Conservation (phyloP, 1,284 basidiomycete species). For the Irpex sp. region DNA sequence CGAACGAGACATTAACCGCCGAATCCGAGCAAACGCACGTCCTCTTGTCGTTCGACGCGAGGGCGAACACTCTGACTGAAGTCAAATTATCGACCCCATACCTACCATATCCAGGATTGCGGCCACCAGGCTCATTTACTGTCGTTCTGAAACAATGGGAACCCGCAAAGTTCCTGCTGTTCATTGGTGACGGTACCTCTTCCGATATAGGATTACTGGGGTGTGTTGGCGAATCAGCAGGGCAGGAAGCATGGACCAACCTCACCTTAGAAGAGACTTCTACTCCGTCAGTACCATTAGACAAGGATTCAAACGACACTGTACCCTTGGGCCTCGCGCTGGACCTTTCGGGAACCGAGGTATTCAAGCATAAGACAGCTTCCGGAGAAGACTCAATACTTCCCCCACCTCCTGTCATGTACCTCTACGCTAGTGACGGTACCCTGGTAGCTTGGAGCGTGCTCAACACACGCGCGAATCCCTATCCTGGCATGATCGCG, state of each 20-base stretch:
- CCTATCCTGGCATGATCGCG: conserved; percentile 55
- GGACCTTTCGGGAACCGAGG: conserved; percentile 59
- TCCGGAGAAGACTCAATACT: conserved; percentile 45
- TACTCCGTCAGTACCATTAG: conserved; percentile 64
- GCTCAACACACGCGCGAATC: conserved; percentile 48
- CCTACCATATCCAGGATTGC: conserved; percentile 49
- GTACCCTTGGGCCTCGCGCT: conserved; percentile 64
- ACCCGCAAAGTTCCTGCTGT: conserved; percentile 53
- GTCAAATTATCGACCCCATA: conserved; percentile 50
- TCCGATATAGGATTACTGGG: conserved; percentile 75
- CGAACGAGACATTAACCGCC: conserved; percentile 34
- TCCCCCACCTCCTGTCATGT: conserved; percentile 67
- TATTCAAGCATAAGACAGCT: conserved; percentile 35
- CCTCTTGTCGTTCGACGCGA: conserved; percentile 58
- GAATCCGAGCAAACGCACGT: conserved; percentile 57
- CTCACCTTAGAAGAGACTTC: conserved; percentile 75
- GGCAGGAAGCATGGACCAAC: conserved; percentile 58
- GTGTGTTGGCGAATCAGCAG: conserved; percentile 36
- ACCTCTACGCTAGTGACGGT: conserved; percentile 79
- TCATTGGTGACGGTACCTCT: conserved; percentile 72
- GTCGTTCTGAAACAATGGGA: conserved; percentile 65
- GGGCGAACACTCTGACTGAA: conserved; percentile 46
- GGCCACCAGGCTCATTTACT: conserved; percentile 53
- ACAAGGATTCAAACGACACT: conserved; percentile 70
- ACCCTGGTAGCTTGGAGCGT: conserved; percentile 76